Evolutionary conservation across 805 yeast species (phyloP).

Genomic region (Tetrapisispora iriomotensis): DNA sequence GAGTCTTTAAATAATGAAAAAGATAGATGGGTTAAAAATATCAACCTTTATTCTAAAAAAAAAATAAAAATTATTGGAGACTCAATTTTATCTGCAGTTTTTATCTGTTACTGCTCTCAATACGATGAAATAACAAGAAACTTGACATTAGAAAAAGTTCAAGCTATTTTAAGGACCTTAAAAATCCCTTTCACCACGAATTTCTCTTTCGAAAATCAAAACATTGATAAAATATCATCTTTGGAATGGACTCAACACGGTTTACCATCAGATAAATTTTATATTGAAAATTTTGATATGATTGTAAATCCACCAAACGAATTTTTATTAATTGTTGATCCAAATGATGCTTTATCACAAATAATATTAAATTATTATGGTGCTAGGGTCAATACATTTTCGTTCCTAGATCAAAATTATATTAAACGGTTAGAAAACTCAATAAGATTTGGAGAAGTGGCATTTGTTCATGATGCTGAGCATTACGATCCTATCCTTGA

Average conservation of each 20-base stretch:
- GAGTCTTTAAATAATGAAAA: slow-evolving; percentile 59
- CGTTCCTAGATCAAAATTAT: slow-evolving; percentile 63
- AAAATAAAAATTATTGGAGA: slow-evolving; percentile 51
- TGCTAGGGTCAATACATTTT: slow-evolving; percentile 42
- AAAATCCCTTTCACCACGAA: slow-evolving; percentile 34
- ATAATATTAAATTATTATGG: slow-evolving; percentile 30
- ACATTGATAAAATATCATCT: slow-evolving; percentile 34
- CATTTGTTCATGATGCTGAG: slow-evolving; percentile 74
- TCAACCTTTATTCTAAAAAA: slow-evolving; percentile 39
- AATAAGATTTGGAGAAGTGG: slow-evolving; percentile 67
- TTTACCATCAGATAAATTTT: slow-evolving; percentile 48
- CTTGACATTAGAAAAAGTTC: slow-evolving; percentile 31
- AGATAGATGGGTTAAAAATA: slow-evolving; percentile 59
- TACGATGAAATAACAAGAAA: slow-evolving; percentile 42
- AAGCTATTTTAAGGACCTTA: slow-evolving; percentile 25
- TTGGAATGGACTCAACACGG: slow-evolving; percentile 45
- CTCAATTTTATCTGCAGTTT: slow-evolving; percentile 53
- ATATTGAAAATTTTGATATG: slow-evolving; percentile 53
- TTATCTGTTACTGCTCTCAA: slow-evolving; percentile 49
- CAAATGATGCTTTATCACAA: slow-evolving; percentile 40
- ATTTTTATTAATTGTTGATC: slow-evolving; percentile 64
- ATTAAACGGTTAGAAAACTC: slow-evolving; percentile 67
- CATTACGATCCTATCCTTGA: slow-evolving; percentile 64
- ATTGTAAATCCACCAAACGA: slow-evolving; percentile 28
- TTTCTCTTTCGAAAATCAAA: slow-evolving; percentile 28